Evolutionary conservation across 345 rosid species (phyloP).

Genomic region (Eucalyptus cloeziana): DNA sequence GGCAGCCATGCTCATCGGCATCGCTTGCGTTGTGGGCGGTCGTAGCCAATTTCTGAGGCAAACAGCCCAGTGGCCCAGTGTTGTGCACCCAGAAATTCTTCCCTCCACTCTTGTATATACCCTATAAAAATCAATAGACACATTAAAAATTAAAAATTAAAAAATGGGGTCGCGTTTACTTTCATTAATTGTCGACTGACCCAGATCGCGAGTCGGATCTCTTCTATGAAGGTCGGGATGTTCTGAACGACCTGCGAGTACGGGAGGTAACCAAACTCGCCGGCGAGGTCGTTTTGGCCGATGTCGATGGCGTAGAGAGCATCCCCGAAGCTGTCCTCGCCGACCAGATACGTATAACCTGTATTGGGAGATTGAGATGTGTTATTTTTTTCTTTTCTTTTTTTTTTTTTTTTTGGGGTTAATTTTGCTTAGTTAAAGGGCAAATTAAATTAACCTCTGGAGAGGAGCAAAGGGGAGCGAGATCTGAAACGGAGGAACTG

Average conservation of each 20-base stretch:
- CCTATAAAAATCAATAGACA: background rate
- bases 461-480: slow-evolving; percentile 17
- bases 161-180: background rate
- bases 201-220: slow-evolving; percentile 37
- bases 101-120: slow-evolving; percentile 36
- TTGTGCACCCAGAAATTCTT: slow-evolving; percentile 63
- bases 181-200: background rate
- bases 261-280: slow-evolving; percentile 10
- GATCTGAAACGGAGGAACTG: slow-evolving; percentile 28
- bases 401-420: background rate
- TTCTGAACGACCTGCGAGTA: slow-evolving; percentile 20
- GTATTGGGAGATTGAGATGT: background rate
- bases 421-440: background rate
- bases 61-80: slow-evolving; percentile 64
- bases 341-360: slow-evolving; percentile 14
- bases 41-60: slow-evolving; percentile 37
- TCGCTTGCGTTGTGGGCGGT: slow-evolving; percentile 12
- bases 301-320: slow-evolving; percentile 56
- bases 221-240: slow-evolving; percentile 36
- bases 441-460: background rate
- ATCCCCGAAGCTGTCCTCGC: slow-evolving; percentile 23
- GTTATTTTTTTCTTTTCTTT: background rate
- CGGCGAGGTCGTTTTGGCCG: slow-evolving; percentile 59
- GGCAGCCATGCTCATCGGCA: slow-evolving; percentile 47
- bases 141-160: background rate